Percentiles rank a stretch among this genome's conserved stretches.
phyloP scores from a whole-genome alignment of 2,329 filamentous ascomycete genomes.

The Nemania sp. region DNA sequence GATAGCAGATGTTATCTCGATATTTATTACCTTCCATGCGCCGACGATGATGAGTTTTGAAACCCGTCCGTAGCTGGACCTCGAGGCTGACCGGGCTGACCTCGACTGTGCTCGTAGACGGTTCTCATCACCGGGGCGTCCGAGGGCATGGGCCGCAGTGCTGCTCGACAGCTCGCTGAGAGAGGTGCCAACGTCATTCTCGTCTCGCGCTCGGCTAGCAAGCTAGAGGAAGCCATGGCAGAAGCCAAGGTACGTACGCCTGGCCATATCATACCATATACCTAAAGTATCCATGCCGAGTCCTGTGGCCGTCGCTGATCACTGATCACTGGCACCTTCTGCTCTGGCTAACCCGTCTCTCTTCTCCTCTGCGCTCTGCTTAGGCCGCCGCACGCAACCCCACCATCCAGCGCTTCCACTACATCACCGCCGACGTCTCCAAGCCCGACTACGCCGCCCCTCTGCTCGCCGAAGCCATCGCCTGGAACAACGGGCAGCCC shows the following conservation, averaged over 20 bases:
- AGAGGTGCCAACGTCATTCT: slow-evolving; percentile 89
- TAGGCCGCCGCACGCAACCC: slow-evolving; percentile 69
- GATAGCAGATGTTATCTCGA: too few species aligned
- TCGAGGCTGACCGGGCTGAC: slow-evolving; percentile 21
- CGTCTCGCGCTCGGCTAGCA: slow-evolving; percentile 75
- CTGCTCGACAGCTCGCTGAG: slow-evolving; percentile 72
- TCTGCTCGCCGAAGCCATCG: slow-evolving; percentile 71
- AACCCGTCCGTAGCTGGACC: not conserved
- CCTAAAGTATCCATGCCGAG: not conserved
- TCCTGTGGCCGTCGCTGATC: too few species aligned
- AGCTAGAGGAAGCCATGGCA: slow-evolving; percentile 72
- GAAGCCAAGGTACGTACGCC: slow-evolving; percentile 46
- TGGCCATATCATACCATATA: not conserved
- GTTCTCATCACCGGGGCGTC: slow-evolving; percentile 89
- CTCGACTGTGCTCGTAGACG: slow-evolving; percentile 59
- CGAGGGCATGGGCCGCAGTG: slow-evolving; percentile 84
- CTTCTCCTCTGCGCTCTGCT: slow-evolving; percentile 5
- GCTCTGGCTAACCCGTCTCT: slow-evolving; percentile 13
- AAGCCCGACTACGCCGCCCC: slow-evolving; percentile 68
- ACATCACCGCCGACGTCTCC: slow-evolving; percentile 82
- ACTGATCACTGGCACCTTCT: too few species aligned
- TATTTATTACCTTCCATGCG: not conserved
- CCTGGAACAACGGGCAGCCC: slow-evolving; percentile 74
- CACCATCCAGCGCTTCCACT: slow-evolving; percentile 75
- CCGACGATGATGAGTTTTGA: not conserved